Conservation (phyloP, 129 eudicot genomes). For the Calendula officinalis region DNA sequence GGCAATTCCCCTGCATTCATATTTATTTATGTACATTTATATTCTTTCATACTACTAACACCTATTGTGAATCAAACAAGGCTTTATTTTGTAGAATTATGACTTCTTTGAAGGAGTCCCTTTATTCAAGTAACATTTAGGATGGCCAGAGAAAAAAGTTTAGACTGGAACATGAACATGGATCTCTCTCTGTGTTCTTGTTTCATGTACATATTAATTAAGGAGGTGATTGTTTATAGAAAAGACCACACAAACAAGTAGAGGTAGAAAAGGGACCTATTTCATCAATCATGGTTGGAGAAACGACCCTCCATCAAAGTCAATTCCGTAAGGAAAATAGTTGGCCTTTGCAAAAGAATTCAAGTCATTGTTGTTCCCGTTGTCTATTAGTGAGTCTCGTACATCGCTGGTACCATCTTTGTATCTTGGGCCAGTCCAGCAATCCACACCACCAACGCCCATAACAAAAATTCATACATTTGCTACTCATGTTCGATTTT, state of each 20-base stretch:
- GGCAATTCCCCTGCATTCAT: constrained; percentile 60
- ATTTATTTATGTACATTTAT: too few species aligned
- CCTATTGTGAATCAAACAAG: too few species aligned
- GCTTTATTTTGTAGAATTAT: too few species aligned
- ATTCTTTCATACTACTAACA: too few species aligned
- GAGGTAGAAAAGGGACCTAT: constrained; percentile 39
- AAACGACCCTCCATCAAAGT: constrained; percentile 70
- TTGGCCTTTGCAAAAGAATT: constrained; percentile 79
- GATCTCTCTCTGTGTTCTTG: too few species aligned
- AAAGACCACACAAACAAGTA: neutral
- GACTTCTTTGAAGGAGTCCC: too few species aligned
- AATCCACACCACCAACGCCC: constrained; percentile 17
- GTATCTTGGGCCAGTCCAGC: constrained; percentile 5
- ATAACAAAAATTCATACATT: constrained; percentile 14
- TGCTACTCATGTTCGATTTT: constrained; percentile 9
- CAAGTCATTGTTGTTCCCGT: constrained; percentile 71
- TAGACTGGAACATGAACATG: too few species aligned
- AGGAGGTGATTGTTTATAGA: too few species aligned
- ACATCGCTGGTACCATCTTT: constrained; percentile 74
- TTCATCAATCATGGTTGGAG: constrained; percentile 81
- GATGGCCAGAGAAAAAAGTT: too few species aligned
- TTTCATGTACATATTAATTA: too few species aligned
- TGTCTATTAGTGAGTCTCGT: constrained; percentile 6
- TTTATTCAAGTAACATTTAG: too few species aligned
- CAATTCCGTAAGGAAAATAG: constrained; percentile 81